Base-by-base conservation (phyloP, 1,139 yeast genomes). In the Arxiozyma heterogenica region DNA sequence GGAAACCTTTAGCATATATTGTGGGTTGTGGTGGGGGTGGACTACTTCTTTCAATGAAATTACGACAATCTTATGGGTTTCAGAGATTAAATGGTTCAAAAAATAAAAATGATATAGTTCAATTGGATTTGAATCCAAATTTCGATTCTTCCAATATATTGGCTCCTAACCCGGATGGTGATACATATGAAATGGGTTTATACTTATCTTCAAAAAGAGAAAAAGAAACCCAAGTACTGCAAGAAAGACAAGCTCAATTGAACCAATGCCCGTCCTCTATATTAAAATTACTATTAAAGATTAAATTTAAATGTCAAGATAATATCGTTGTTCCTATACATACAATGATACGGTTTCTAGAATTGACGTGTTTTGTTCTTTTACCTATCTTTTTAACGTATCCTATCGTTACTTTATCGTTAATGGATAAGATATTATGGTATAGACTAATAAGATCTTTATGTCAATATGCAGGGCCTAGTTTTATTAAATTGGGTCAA, bases 401-500 rank as follows among this genome's bases (percentile, higher is more conserved):
- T 38, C 98, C 98, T 0, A 72, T 88, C 7, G 75, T 86, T 20
- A 12, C 27, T 3, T 6, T 27, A 4, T 25, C 23, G 20, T 15
- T 39, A 39, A 17, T 22, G 78, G 67, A 74, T 83, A 59, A 91
- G 91, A 0, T 73, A 70, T 43, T 71, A 43, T 93, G 97, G 97
- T 91, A 79, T 68, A 70, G 71, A 53, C 73, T 83, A 55, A 70
- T 91, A 44, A 76, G 91, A 52, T 73, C 80, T 72, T 75, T 86
- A 1, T 82, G 94, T 58, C 96, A 93, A 67, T 59, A 75, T 34
- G 96, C 96, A 0, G 98, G 98, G 1, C 96, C 98, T 1, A 85
- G 96, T 7, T 93, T 93, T 69, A 88, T 93, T 58, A 93, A 93
- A 70, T 77, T 93, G 58, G 98, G 98, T 4, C 98, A 94, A 74